phyloP scores from a whole-genome alignment of 2,329 filamentous ascomycete genomes.

The Talaromyces atroroseus region DNA sequence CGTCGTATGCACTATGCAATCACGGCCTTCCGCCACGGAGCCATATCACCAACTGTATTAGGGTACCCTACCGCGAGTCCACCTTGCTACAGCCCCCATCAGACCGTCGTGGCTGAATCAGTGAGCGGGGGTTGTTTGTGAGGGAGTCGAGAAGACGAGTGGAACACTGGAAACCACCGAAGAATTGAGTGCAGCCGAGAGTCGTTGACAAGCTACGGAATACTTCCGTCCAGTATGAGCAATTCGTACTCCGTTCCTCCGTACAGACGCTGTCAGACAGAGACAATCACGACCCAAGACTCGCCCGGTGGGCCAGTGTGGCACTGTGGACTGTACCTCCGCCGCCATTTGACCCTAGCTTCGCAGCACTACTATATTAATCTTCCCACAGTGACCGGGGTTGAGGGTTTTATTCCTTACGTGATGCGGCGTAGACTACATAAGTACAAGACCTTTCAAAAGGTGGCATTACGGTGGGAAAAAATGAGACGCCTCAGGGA shows the following conservation, averaged over 20 bases:
- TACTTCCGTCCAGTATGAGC: neutral
- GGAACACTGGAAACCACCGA: neutral
- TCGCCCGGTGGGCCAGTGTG: neutral
- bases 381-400: constrained; percentile 4
- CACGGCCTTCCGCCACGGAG: neutral
- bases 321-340: neutral
- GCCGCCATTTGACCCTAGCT: constrained; percentile 10
- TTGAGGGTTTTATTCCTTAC: neutral
- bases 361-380: constrained; percentile 2
- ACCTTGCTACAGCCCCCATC: constrained; percentile 3
- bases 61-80: neutral
- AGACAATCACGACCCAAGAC: neutral
- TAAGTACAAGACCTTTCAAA: neutral
- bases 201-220: neutral
- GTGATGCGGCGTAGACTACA: neutral
- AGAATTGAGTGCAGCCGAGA: constrained; percentile 4
- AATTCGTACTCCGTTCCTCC: neutral
- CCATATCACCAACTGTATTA: neutral
- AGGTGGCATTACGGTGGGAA: neutral
- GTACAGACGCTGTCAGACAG: neutral
- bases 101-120: neutral
- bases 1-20: neutral
- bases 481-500: neutral
- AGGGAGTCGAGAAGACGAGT: neutral
- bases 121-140: neutral